Conservation (phyloP, 179 eudicot species). For the Heliamphora pulchella region DNA sequence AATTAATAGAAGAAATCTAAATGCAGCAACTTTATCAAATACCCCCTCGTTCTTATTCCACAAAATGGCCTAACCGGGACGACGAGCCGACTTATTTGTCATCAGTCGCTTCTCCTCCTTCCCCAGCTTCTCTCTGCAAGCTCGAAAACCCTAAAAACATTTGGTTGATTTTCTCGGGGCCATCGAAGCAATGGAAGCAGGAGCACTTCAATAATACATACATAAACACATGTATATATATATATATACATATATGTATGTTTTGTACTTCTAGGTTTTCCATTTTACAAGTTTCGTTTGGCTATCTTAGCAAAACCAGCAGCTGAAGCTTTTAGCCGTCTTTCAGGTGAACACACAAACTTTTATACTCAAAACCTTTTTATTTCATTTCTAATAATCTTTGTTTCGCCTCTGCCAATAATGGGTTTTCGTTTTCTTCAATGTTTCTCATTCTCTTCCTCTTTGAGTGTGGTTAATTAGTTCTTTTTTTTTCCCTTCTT, state of each 20-base stretch:
- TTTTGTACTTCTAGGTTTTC: not conserved
- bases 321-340: not conserved
- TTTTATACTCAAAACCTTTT: not conserved
- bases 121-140: not conserved
- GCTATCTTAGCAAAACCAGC: not conserved
- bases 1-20: too few relatives aligned
- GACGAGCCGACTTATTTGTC: too few relatives aligned
- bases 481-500: not conserved
- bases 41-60: too few relatives aligned
- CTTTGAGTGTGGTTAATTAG: not conserved
- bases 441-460: not conserved
- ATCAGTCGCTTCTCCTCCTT: not conserved
- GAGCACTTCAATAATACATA: not conserved
- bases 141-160: not conserved
- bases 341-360: constrained; percentile 12
- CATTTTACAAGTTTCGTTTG: not conserved
- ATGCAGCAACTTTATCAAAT: too few relatives aligned
- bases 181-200: not conserved
- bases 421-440: not conserved
- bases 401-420: not conserved
- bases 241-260: not conserved
- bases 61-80: too few relatives aligned
- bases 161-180: not conserved
- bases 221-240: not conserved
- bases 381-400: not conserved